A percentile compares a stretch with the other conserved stretches of the same genome.
These are phyloP conservation scores for Phaeoacremonium minimum DNA, from an alignment of 2,329 filamentous ascomycete species.

Conservation along the genomic window DNA sequence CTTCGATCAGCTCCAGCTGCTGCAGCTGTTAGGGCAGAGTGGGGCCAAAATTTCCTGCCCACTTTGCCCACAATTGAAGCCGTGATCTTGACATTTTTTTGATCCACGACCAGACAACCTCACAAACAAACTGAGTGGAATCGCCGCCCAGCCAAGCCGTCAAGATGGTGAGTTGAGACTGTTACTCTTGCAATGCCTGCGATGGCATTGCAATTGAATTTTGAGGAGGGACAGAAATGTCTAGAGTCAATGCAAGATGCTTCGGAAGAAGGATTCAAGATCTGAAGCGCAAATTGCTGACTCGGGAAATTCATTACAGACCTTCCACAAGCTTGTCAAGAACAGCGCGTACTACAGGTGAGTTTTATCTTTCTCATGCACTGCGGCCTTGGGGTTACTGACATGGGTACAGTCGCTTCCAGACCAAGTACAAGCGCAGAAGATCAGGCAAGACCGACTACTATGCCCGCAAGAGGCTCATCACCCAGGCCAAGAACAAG, in stretches of 20 bases:
- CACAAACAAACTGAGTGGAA: slow-evolving; percentile 16
- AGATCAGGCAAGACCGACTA: slow-evolving; percentile 98
- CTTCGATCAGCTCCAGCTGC: no score
- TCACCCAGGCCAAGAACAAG: slow-evolving; percentile 99
- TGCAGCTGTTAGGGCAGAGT: no score
- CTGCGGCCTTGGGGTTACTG: slow-evolving; percentile 1
- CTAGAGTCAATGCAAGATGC: slow-evolving; percentile 94
- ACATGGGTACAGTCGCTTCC: slow-evolving; percentile 70
- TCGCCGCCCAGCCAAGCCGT: slow-evolving; percentile 45
- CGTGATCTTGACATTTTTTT: slow-evolving; percentile 13
- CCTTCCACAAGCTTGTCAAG: slow-evolving; percentile 94
- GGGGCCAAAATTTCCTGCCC: no score
- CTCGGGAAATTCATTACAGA: slow-evolving; percentile 68
- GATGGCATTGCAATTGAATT: slow-evolving; percentile 14
- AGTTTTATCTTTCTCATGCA: slow-evolving; percentile 32
- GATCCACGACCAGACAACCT: slow-evolving; percentile 27
- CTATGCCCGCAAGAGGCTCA: slow-evolving; percentile 99
- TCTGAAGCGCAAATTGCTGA: slow-evolving; percentile 99
- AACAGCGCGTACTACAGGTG: slow-evolving; percentile 98
- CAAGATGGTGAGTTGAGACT: slow-evolving; percentile 65
- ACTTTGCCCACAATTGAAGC: slow-evolving; percentile 27
- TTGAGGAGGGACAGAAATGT: slow-evolving; percentile 4
- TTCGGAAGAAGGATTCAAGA: slow-evolving; percentile 66
- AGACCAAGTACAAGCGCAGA: slow-evolving; percentile 99
- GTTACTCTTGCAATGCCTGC: slow-evolving; percentile 20